phyloP scores from a whole-genome alignment of 495 filamentous ascomycete species.

The Penicillium subrubescens region DNA sequence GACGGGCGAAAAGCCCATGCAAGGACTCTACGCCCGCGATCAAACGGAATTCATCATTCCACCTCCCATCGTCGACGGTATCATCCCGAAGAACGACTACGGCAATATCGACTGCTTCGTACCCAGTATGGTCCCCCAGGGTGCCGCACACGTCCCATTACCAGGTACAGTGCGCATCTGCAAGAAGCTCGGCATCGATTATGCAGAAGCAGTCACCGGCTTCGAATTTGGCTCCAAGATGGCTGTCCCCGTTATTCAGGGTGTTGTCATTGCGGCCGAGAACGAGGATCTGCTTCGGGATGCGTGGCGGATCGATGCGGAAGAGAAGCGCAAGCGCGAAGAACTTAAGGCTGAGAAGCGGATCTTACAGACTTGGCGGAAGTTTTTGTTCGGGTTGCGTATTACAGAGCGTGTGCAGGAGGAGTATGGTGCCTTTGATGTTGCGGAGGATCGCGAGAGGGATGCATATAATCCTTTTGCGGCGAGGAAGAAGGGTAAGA shows the following conservation, averaged over 20 bases:
- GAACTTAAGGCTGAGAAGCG: constrained; percentile 77
- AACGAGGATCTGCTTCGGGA: constrained; percentile 74
- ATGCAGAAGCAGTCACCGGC: constrained; percentile 91
- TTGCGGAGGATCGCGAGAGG: constrained; percentile 33
- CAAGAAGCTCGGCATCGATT: constrained; percentile 81
- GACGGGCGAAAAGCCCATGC: constrained; percentile 79
- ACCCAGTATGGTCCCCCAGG: constrained; percentile 85
- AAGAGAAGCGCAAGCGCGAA: constrained; percentile 75
- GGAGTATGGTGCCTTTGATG: constrained; percentile 70
- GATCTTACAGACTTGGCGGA: constrained; percentile 79
- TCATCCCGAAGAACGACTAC: constrained; percentile 92
- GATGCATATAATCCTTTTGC: constrained; percentile 46
- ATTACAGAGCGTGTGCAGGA: constrained; percentile 77
- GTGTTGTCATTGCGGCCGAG: constrained; percentile 84
- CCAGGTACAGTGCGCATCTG: constrained; percentile 77
- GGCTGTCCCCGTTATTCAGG: constrained; percentile 88
- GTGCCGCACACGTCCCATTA: constrained; percentile 79
- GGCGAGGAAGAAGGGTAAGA: constrained; percentile 14
- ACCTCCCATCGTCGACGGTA: constrained; percentile 80
- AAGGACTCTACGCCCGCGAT: constrained; percentile 80
- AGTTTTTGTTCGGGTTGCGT: constrained; percentile 80
- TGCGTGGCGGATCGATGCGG: constrained; percentile 80
- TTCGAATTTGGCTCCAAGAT: constrained; percentile 95
- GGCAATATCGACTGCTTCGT: constrained; percentile 97
- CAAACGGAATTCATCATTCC: constrained; percentile 92